A percentile compares a stretch with the other conserved stretches of the same genome.
Evolutionary conservation across 1,284 basidiomycete species (phyloP).

Genomic region (Moesziomyces antarcticus): DNA sequence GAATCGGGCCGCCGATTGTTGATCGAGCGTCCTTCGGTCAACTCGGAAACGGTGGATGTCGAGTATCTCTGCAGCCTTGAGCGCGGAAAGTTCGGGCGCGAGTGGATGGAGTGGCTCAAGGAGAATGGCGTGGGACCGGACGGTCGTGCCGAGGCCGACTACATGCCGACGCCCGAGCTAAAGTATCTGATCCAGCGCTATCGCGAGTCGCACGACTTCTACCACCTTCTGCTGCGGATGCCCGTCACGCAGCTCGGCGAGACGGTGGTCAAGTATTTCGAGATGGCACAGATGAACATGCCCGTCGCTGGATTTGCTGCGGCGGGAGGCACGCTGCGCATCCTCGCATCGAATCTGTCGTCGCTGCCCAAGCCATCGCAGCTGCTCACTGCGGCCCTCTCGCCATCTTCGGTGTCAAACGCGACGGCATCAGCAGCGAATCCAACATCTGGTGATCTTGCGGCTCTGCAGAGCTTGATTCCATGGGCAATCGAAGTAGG

Average conservation of each 20-base stretch:
- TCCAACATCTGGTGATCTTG: slow-evolving; percentile 17
- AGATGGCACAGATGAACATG: slow-evolving; percentile 89
- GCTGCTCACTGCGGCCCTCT: slow-evolving; percentile 22
- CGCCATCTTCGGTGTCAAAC: slow-evolving; percentile 1
- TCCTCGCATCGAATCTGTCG: slow-evolving; percentile 39
- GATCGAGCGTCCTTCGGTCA: slow-evolving; percentile 84
- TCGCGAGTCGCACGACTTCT: slow-evolving; percentile 94
- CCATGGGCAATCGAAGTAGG: slow-evolving; percentile 84
- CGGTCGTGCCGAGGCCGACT: slow-evolving; percentile 77
- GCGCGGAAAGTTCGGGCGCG: slow-evolving; percentile 84
- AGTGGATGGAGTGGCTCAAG: slow-evolving; percentile 91
- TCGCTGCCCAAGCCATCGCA: slow-evolving; percentile 37
- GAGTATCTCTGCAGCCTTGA: slow-evolving; percentile 75
- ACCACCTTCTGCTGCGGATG: slow-evolving; percentile 87
- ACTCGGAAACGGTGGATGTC: slow-evolving; percentile 81
- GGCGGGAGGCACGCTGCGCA: slow-evolving; percentile 73
- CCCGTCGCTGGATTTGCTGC: slow-evolving; percentile 88
- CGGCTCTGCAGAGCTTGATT: slow-evolving; percentile 32
- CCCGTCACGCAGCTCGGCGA: slow-evolving; percentile 92
- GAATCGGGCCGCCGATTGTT: slow-evolving; percentile 75
- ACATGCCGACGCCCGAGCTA: slow-evolving; percentile 81
- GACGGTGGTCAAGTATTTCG: slow-evolving; percentile 95
- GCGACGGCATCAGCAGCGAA: not conserved
- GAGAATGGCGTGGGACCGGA: slow-evolving; percentile 93
- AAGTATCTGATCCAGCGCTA: slow-evolving; percentile 93